These are phyloP conservation scores for Xylona heveae DNA, from an alignment of 495 filamentous ascomycete species.

Conservation along the genomic window DNA sequence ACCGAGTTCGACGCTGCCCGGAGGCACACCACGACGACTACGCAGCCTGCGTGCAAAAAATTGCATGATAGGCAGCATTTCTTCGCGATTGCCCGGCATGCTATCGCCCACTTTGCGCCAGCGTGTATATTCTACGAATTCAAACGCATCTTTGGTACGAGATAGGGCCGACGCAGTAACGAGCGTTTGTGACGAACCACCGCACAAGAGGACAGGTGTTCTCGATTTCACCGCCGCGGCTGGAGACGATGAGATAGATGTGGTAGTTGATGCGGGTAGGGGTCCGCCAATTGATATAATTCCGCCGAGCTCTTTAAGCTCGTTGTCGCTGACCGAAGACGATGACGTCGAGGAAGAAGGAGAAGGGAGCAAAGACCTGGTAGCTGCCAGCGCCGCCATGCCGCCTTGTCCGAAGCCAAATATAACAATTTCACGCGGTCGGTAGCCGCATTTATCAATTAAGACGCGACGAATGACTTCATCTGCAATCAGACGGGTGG, in stretches of 20 bases:
- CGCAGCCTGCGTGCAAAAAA: slow-evolving; percentile 66
- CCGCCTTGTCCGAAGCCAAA: slow-evolving; percentile 82
- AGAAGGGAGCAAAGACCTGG: too few relatives aligned
- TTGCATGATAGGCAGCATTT: slow-evolving; percentile 83
- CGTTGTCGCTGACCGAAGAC: neutral
- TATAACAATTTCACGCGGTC: slow-evolving; percentile 43
- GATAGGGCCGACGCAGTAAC: slow-evolving; percentile 43
- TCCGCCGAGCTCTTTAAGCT: slow-evolving; percentile 24
- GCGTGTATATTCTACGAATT: slow-evolving; percentile 46
- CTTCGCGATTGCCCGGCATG: slow-evolving; percentile 66
- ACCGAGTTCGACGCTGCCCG: slow-evolving; percentile 33
- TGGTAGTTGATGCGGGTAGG: slow-evolving; percentile 28
- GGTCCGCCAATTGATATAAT: slow-evolving; percentile 60
- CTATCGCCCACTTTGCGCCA: slow-evolving; percentile 59
- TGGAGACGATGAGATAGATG: too few relatives aligned
- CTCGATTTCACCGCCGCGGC: slow-evolving; percentile 29
- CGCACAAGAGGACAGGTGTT: slow-evolving; percentile 56
- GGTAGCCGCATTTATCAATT: slow-evolving; percentile 49
- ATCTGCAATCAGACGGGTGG: slow-evolving; percentile 25
- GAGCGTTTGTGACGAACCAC: slow-evolving; percentile 36
- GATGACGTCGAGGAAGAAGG: too few relatives aligned
- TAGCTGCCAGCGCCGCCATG: slow-evolving; percentile 46
- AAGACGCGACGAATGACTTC: slow-evolving; percentile 39
- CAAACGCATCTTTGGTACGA: slow-evolving; percentile 43
- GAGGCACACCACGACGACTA: slow-evolving; percentile 38